Conservation (phyloP, 441 rosid species). For the Adansonia madagascariensis region DNA sequence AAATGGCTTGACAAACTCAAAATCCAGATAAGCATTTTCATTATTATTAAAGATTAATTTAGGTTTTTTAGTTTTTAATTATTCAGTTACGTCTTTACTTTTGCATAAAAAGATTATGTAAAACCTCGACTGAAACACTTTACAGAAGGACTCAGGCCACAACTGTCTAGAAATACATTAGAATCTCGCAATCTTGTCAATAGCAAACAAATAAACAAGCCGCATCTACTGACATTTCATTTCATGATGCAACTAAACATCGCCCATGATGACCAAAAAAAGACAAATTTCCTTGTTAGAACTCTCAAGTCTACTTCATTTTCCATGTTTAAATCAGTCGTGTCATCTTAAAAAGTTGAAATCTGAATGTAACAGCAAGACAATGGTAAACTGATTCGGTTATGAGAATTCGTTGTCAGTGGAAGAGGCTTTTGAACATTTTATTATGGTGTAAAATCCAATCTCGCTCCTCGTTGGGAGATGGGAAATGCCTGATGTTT, state of each 20-base stretch:
- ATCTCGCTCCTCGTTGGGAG: constrained; percentile 3
- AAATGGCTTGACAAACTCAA: constrained; percentile 1
- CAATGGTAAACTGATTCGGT: constrained; percentile 6
- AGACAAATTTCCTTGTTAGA: not conserved
- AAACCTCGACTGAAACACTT: not conserved
- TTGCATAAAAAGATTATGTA: not conserved
- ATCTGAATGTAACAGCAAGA: not conserved
- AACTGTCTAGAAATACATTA: not conserved
- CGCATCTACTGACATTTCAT: not conserved
- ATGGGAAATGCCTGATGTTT: constrained; percentile 21
- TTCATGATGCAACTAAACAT: not conserved
- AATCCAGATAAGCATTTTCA: not conserved
- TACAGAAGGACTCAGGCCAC: not conserved
- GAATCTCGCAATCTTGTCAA: not conserved
- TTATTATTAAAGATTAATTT: not conserved
- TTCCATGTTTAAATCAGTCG: not conserved
- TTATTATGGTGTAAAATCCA: constrained; percentile 6
- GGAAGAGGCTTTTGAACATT: not conserved
- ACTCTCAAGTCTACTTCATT: constrained; percentile 13
- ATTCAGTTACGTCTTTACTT: not conserved
- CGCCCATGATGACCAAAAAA: not conserved
- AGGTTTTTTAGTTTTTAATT: not conserved
- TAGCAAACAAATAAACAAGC: not conserved
- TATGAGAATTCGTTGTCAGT: constrained; percentile 2
- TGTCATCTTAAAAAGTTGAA: not conserved